Percentiles rank a stretch among this genome's conserved stretches.
Conservation (phyloP, 176 grass and related monocot species). For the Musa schizocarpa region DNA sequence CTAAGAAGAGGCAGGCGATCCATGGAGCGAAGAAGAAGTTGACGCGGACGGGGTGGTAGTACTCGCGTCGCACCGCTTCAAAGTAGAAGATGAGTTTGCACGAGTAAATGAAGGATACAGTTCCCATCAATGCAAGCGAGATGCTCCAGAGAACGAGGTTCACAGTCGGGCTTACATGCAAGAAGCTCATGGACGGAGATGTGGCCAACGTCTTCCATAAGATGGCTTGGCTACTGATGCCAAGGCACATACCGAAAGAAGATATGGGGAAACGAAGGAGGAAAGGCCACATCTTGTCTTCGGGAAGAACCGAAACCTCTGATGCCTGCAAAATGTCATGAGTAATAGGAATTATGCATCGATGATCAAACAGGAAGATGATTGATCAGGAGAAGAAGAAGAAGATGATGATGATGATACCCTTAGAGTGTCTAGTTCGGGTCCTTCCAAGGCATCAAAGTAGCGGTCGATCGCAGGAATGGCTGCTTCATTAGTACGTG, state of each 20-base stretch:
- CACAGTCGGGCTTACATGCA: constrained; percentile 40
- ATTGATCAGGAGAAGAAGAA: background rate
- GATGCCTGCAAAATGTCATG: constrained; percentile 30
- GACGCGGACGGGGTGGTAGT: constrained; percentile 73
- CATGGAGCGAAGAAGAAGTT: constrained; percentile 98
- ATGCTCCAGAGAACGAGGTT: constrained; percentile 58
- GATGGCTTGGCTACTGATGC: constrained; percentile 84
- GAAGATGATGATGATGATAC: constrained; percentile 6
- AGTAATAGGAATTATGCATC: background rate
- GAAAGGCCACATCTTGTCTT: constrained; percentile 85
- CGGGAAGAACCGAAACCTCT: constrained; percentile 65
- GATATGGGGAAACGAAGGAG: constrained; percentile 76
- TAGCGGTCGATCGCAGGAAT: constrained; percentile 61
- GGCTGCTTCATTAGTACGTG: background rate
- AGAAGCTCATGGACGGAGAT: constrained; percentile 50
- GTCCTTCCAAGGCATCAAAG: constrained; percentile 93
- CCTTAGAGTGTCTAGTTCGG: constrained; percentile 75
- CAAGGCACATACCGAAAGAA: constrained; percentile 81
- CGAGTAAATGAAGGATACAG: constrained; percentile 59
- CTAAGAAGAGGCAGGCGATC: constrained; percentile 78
- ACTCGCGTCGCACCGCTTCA: constrained; percentile 81
- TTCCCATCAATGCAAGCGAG: constrained; percentile 37
- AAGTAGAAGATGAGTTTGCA: constrained; percentile 83
- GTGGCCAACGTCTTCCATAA: constrained; percentile 71
- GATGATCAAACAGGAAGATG: background rate